phyloP scores from a whole-genome alignment of 495 filamentous ascomycete species.

The Aspergillus wentii region DNA sequence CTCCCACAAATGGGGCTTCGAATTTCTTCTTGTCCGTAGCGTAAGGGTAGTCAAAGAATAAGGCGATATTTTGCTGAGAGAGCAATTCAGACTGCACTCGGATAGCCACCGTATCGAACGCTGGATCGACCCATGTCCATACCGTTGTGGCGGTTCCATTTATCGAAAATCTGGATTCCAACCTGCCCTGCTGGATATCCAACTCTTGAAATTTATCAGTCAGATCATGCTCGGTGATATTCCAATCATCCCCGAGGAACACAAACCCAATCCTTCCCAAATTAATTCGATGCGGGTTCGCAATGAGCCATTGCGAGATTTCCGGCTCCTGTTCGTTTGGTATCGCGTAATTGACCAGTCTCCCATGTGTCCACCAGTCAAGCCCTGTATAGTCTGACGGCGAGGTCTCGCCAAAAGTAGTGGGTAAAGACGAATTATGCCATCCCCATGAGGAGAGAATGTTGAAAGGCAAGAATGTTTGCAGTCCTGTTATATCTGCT shows the following conservation, averaged over 20 bases:
- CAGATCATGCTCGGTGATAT: conserved; percentile 7
- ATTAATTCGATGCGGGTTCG: conserved; percentile 13
- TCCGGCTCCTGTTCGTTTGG: conserved; percentile 9
- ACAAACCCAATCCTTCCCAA: conserved; percentile 10
- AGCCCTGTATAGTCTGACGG: conserved; percentile 10
- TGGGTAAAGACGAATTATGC: conserved; percentile 10
- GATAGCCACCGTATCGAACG: conserved; percentile 1
- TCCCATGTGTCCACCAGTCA: conserved; percentile 14
- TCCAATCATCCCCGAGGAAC: conserved; percentile 3
- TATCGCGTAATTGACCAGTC: conserved; percentile 14
- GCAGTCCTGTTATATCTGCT: conserved; percentile 15
- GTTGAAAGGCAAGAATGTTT: conserved; percentile 12
- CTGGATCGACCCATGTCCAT: conserved; percentile 1
- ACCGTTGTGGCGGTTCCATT: conserved; percentile 1
- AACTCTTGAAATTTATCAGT: conserved; percentile 3
- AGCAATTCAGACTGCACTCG: conserved; percentile 2
- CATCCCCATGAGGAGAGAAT: conserved; percentile 14
- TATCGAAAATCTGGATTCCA: conserved; percentile 7
- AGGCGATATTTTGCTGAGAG: no score
- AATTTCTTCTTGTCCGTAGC: conserved; percentile 8
- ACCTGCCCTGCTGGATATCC: conserved; percentile 9
- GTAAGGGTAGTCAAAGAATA: conserved; percentile 9
- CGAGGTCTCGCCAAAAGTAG: no score
- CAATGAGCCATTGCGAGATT: conserved; percentile 15
- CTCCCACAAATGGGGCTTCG: conserved; percentile 7